These are phyloP conservation scores for Herpetomonas samuelpessoai DNA, from an alignment of 208 protist genomes.

Conservation along the genomic window DNA sequence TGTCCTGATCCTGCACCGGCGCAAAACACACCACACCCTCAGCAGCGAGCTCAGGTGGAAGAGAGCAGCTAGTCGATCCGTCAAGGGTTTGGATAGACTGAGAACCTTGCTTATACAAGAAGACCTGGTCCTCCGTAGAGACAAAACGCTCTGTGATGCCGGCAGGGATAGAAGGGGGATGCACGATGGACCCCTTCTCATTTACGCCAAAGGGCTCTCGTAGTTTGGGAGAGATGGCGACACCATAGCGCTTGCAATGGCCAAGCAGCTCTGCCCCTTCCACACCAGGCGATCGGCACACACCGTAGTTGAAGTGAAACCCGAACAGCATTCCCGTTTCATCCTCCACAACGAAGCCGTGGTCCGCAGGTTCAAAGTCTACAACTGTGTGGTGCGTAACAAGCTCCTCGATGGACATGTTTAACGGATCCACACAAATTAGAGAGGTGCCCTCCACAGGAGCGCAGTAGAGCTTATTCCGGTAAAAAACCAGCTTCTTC, in stretches of 20 bases:
- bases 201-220: slow-evolving; percentile 19
- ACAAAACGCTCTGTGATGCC: slow-evolving; percentile 2
- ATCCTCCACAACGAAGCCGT: slow-evolving; percentile 72
- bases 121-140: slow-evolving; percentile 11
- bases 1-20: slow-evolving; percentile 22
- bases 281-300: slow-evolving; percentile 22
- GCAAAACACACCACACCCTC: slow-evolving; percentile 1
- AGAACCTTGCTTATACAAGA: slow-evolving; percentile 9
- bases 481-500: slow-evolving; percentile 42
- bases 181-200: slow-evolving; percentile 19
- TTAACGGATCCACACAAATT: slow-evolving; percentile 56
- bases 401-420: slow-evolving; percentile 42
- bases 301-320: slow-evolving; percentile 71
- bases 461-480: slow-evolving; percentile 55
- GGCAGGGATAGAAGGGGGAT: slow-evolving; percentile 11
- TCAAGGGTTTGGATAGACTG: neutral
- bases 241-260: slow-evolving; percentile 32
- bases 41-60: neutral
- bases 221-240: slow-evolving; percentile 14
- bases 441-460: slow-evolving; percentile 21
- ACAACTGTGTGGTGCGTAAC: slow-evolving; percentile 23
- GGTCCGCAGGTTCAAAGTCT: slow-evolving; percentile 41
- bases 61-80: slow-evolving; percentile 7
- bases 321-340: slow-evolving; percentile 33
- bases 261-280: slow-evolving; percentile 27